phyloP scores from a whole-genome alignment of 116 monocot genomes.

The Iris pallida region DNA sequence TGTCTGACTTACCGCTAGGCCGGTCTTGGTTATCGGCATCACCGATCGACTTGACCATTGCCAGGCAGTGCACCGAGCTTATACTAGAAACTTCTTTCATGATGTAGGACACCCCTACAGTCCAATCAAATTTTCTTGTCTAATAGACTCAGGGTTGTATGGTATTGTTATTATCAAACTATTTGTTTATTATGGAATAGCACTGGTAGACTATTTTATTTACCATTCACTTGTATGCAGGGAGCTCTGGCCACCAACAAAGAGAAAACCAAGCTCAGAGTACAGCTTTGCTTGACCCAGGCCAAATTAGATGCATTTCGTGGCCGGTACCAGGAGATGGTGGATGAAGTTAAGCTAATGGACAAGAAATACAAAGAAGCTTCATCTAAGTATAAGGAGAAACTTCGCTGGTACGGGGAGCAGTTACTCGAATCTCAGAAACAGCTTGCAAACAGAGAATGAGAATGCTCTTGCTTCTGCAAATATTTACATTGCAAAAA shows the following conservation, averaged over 20 bases:
- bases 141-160: no score
- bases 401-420: conserved; percentile 37
- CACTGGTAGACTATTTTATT: no score
- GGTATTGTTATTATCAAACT: no score
- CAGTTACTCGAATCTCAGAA: conserved; percentile 62
- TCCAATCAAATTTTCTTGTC: no score
- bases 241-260: conserved; percentile 30
- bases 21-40: no score
- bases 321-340: conserved; percentile 28
- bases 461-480: background rate
- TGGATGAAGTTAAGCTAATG: conserved; percentile 45
- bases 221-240: conserved; percentile 22
- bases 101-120: no score
- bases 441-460: conserved; percentile 31
- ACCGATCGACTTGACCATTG: no score
- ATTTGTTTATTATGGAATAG: no score
- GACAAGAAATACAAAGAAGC: conserved; percentile 56
- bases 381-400: conserved; percentile 39
- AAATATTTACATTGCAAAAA: no score
- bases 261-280: conserved; percentile 47
- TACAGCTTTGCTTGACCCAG: conserved; percentile 34
- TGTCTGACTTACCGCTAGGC: no score
- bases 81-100: no score
- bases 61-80: no score
- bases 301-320: conserved; percentile 42